Base-by-base conservation (phyloP, 345 rosid genomes). In the Camelina hispida region DNA sequence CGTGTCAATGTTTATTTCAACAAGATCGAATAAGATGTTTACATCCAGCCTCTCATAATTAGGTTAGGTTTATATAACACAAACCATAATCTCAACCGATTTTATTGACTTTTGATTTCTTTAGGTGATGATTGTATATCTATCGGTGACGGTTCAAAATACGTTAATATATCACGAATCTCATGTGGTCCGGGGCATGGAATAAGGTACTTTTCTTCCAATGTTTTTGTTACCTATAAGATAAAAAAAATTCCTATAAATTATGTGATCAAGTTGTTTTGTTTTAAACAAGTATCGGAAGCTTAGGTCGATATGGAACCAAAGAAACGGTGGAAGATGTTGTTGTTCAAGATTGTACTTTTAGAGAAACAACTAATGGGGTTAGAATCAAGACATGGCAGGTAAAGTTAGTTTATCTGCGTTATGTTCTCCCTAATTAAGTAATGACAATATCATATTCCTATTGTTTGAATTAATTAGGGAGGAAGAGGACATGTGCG, bases 141-240 rank as follows among this genome's bases (percentile, higher is more conserved):
- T 4, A 87, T 87, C 44, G 84, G 89, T 1, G 79, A 74, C 1
- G 88, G 84, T 30, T 66, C 83, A 2, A 77, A 57, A 20, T 50
- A 80, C 9, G 25, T 87, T 52, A 58, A 65, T 10, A 62, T 87
- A 18, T 72, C 68, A 42, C 15, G 51, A 15, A 79, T 81, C 37
- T 6, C 48, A 2, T 87, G 91, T 34, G 87, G 91, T 57, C 89
- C 88, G 0, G 89, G 91, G 4, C 91, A 85, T 48, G 89, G 89
- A 13, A 81, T 85, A 60, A 87, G 89, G 89, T 84, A 46, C 0
- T 14, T 50, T 22, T 51, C 57, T 28, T 60, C 16, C 3, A 50
- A 2, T 44, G 42, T 13, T 60, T 10, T 11, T 20, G 47, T 14
- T 32, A 10, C n/a, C 2, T 25, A 10, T 28, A 18, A n/a, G 10